phyloP scores from a whole-genome alignment of 176 grass and related monocot genomes.

The Metroxylon sagu region DNA sequence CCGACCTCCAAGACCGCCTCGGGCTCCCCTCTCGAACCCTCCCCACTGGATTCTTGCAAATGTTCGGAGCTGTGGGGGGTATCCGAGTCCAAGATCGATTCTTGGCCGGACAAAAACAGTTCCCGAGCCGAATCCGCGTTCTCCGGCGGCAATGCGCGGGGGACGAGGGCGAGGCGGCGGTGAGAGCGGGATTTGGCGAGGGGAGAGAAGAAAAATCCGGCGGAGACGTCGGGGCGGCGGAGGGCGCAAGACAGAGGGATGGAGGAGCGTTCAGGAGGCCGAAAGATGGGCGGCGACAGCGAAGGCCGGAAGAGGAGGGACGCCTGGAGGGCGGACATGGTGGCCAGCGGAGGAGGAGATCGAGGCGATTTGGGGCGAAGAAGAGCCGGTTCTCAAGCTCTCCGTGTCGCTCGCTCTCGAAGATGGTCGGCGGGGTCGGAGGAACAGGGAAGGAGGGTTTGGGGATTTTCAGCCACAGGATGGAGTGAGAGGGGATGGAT shows the following conservation, averaged over 20 bases:
- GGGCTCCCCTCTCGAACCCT: constrained; percentile 5
- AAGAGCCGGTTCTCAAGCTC: no score
- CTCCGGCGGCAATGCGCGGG: constrained; percentile 7
- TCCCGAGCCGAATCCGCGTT: not conserved
- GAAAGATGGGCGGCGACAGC: not conserved
- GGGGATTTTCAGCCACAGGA: no score
- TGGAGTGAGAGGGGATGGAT: no score
- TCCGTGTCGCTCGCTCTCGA: no score
- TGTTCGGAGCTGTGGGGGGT: not conserved
- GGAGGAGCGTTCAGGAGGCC: not conserved
- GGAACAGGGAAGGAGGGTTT: no score
- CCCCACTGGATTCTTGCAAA: not conserved
- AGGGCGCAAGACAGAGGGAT: not conserved
- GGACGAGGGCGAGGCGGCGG: not conserved
- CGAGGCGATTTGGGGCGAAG: no score
- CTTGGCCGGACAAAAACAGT: not conserved
- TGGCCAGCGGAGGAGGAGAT: not conserved
- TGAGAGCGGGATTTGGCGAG: not conserved
- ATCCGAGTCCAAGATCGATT: constrained; percentile 1
- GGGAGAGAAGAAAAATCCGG: not conserved
- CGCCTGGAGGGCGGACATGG: constrained; percentile 2
- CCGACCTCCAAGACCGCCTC: not conserved
- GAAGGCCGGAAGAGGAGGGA: constrained; percentile 1
- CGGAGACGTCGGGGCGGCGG: not conserved
- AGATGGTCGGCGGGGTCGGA: no score